Evolutionary conservation across 1,284 basidiomycete species (phyloP), one percentile per base, ranked within the genome.

Genomic region (Mycosarcoma mackinlayi): DNA sequence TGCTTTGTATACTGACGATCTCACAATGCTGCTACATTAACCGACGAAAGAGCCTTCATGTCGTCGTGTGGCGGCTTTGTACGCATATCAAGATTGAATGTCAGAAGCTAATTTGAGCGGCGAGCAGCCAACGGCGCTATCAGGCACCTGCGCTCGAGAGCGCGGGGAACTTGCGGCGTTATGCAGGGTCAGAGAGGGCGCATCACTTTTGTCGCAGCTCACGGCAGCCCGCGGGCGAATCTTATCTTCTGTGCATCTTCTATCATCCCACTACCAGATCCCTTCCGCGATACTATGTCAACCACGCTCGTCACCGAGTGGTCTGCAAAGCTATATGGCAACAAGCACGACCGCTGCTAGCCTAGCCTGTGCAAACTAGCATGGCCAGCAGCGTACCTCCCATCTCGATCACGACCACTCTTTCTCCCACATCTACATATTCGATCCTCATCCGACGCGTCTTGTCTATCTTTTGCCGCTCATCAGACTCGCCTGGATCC

Each of bases 311-410:
- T n/a, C n/a, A n/a, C n/a, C n/a, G n/a, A n/a, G n/a, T n/a, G n/a
- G n/a, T n/a, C n/a, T n/a, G n/a, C n/a, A n/a, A n/a, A n/a, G n/a
- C 41, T 4, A n/a, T 31, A 57, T 57, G 55, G 49, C 28, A 57
- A 49, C 27, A 7, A 40, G 1, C 25, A 6, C 28, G n/a, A n/a
- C n/a, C n/a, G n/a, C n/a, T n/a, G n/a, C n/a, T 37, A 35, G 34
- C 25, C 8, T 28, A 16, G 24, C 18, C 23, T 14, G 33, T 11
- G 21, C 30, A 33, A 34, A 25, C 35, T 47, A 60, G 44, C 45
- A 60, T 60, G 58, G 31, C 19, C 27, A 48, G n/a, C 50, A 44
- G 5, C 23, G n/a, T 10, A 30, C 8, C 21, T 9, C 34, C 27
- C 30, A 7, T 24, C 13, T 21, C 21, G 18, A 19, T 21, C 14